Conservation (phyloP, 2,329 filamentous ascomycete species). For the Xylaria sp. region DNA sequence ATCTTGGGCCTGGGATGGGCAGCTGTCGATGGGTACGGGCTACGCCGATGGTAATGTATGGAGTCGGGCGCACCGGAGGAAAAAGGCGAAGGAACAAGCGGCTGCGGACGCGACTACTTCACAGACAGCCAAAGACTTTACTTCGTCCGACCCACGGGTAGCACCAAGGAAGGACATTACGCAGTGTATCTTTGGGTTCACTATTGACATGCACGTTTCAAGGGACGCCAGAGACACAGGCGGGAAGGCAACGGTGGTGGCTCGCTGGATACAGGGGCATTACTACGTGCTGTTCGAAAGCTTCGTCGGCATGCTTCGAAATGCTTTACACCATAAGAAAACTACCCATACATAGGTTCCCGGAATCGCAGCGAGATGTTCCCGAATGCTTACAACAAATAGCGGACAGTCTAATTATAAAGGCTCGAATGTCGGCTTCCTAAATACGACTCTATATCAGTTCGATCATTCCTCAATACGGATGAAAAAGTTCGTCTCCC, state of each 20-base stretch:
- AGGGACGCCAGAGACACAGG: conserved; percentile 34
- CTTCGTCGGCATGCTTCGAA: conserved; percentile 73
- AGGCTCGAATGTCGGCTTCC: neutral
- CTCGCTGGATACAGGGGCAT: conserved; percentile 76
- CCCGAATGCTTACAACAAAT: conserved; percentile 41
- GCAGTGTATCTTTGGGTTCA: conserved; percentile 59
- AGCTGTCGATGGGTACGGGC: conserved; percentile 59
- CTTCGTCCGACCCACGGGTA: neutral
- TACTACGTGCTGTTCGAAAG: conserved; percentile 81
- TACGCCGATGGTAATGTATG: conserved; percentile 74
- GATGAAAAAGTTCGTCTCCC: conserved; percentile 38
- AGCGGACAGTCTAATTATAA: neutral
- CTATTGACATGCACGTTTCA: conserved; percentile 50
- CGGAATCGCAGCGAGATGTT: neutral
- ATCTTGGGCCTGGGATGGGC: conserved; percentile 65
- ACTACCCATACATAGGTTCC: neutral
- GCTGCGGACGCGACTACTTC: conserved; percentile 20
- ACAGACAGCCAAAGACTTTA: conserved; percentile 13
- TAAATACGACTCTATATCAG: neutral
- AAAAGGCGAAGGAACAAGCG: conserved; percentile 46
- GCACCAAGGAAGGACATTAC: conserved; percentile 38
- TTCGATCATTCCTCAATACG: conserved; percentile 22
- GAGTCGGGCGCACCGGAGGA: conserved; percentile 72
- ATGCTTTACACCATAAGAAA: conserved; percentile 6
- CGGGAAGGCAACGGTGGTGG: conserved; percentile 50